Base-by-base conservation (phyloP, 2,329 filamentous ascomycete genomes). In the Gliomastix tumulicola region DNA sequence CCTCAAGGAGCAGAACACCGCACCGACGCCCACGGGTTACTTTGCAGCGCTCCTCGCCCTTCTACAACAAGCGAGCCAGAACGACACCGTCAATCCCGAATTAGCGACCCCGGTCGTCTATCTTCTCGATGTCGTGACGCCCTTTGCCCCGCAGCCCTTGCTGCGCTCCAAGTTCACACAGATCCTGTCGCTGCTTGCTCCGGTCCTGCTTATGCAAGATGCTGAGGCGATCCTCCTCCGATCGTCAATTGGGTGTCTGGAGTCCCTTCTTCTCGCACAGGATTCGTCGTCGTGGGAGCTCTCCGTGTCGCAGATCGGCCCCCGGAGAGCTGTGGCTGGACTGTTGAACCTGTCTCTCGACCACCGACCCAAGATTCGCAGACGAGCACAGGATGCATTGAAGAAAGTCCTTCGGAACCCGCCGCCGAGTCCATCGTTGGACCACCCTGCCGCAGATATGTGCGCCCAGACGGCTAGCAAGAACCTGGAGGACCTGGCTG, bases 361-460 rank as follows among this genome's bases (percentile, higher is more conserved):
- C 55, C 83, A 81, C 44, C 75, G 90, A 39, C 92, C 92, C 3
- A 98, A 98, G 66, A 88, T 97, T 34, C 78, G 92, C 49, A 96
- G 92, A 75, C 73, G 89, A 59, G 88, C 92, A 7, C 87, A 94
- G 58, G 90, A 97, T 54, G 88, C 89, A 3, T 62, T 98, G 47
- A 80, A 82, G 36, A 85, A 82, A 44, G 80, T 98, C 5, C 73
- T 98, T 40, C 82, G 82, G 59, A 84, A 80, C 42, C 86, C 88
- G 8, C 92, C 92, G 0, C 89, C 90, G 1, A 95, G 87, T 45
- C 92, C 92, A 2, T 89, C 87, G 4, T 65, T 96, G 42, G 92
- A 98, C 48, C 92, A 98, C 55, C 92, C 92, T 2, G 92, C 88
- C 19, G 85, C 90, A 32, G 89, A 95, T 55, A 90, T 97, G 80